These are phyloP conservation scores for Globisporangium parvum DNA, from an alignment of 352 stramenopile species.

Conservation along the genomic window DNA sequence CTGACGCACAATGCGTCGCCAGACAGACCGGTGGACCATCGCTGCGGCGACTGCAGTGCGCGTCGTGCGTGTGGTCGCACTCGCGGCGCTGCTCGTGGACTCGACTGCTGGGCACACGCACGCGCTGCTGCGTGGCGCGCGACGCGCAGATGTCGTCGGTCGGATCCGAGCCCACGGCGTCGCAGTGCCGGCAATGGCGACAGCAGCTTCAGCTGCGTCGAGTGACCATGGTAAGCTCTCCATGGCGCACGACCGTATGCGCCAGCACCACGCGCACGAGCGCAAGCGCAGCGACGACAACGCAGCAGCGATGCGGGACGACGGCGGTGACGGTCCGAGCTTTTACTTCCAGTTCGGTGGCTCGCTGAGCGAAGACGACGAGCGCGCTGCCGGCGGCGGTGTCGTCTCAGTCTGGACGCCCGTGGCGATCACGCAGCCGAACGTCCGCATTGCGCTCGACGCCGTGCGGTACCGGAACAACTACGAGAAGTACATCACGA, in stretches of 20 bases:
- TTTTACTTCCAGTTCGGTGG: slow-evolving; percentile 4
- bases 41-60: too few species aligned
- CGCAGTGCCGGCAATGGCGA: not conserved
- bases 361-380: not conserved
- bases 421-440: slow-evolving; percentile 15
- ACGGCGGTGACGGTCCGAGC: not conserved
- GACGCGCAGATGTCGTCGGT: not conserved
- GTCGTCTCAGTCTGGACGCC: slow-evolving; percentile 16
- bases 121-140: not conserved
- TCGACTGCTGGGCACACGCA: not conserved
- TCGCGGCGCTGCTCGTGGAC: not conserved
- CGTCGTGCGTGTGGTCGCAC: not conserved
- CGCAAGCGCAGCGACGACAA: not conserved
- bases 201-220: not conserved
- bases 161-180: not conserved
- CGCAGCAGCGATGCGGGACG: not conserved
- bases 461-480: slow-evolving; percentile 34
- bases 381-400: not conserved
- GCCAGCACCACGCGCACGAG: not conserved
- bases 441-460: slow-evolving; percentile 24
- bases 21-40: too few species aligned
- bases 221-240: not conserved
- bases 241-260: not conserved
- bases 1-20: too few species aligned
- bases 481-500: slow-evolving; percentile 25